These are phyloP conservation scores for Russula earlei DNA, from an alignment of 768 basidiomycete species.

Conservation along the genomic window DNA sequence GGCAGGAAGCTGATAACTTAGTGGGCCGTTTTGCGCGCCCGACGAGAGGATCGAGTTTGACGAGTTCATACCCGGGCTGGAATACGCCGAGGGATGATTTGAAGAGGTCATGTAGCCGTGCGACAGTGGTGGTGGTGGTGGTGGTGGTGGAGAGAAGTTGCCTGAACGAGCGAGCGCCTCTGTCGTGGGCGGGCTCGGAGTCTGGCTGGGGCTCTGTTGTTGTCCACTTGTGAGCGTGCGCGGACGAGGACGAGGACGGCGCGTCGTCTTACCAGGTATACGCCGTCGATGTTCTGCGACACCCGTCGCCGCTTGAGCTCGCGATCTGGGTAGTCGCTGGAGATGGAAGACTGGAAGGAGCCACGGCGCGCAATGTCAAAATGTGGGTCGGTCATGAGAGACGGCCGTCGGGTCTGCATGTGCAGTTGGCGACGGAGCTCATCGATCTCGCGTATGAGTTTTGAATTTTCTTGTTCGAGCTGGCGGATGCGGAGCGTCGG, in stretches of 20 bases:
- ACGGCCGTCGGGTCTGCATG: slow-evolving; percentile 18
- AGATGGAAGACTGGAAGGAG: slow-evolving; percentile 17
- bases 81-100: slow-evolving; percentile 16
- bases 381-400: slow-evolving; percentile 18
- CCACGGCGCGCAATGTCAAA: slow-evolving; percentile 17
- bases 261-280: slow-evolving; percentile 24
- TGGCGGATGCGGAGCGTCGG: slow-evolving; percentile 70
- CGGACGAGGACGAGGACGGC: neutral
- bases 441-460: slow-evolving; percentile 63
- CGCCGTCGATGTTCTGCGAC: slow-evolving; percentile 22
- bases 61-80: slow-evolving; percentile 16
- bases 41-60: slow-evolving; percentile 15
- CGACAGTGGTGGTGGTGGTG: slow-evolving; percentile 20
- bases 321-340: slow-evolving; percentile 22
- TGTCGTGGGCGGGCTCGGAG: slow-evolving; percentile 26
- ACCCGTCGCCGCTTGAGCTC: slow-evolving; percentile 25
- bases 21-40: slow-evolving; percentile 8
- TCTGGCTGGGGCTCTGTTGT: slow-evolving; percentile 20
- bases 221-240: neutral
- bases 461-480: slow-evolving; percentile 70
- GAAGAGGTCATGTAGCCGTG: slow-evolving; percentile 16
- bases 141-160: slow-evolving; percentile 21
- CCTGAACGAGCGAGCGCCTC: slow-evolving; percentile 18
- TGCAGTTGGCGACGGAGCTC: slow-evolving; percentile 59
- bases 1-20: slow-evolving; percentile 14